Percentiles rank a stretch among this genome's conserved stretches.
Evolutionary conservation across 2,329 filamentous ascomycete species (phyloP).

Genomic region (Lasiodiplodia sp.): DNA sequence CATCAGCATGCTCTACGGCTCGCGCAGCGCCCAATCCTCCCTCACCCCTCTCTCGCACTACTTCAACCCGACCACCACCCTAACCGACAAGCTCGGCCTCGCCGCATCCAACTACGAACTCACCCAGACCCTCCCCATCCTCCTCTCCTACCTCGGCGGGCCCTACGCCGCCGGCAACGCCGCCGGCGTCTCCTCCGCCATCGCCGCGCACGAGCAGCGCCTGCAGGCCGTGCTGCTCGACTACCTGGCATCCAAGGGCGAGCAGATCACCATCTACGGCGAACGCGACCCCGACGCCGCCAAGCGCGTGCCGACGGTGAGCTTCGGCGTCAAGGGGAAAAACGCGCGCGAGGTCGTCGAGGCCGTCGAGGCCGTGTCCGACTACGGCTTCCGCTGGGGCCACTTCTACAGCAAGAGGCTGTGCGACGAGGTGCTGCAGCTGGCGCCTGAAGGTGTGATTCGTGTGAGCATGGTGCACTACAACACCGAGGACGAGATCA

Average conservation of each 20-base stretch:
- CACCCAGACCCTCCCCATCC: slow-evolving; percentile 66
- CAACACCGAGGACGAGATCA: slow-evolving; percentile 70
- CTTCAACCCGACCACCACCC: slow-evolving; percentile 67
- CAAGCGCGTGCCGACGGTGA: slow-evolving; percentile 70
- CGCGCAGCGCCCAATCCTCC: slow-evolving; percentile 61
- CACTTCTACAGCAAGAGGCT: slow-evolving; percentile 73
- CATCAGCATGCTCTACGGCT: slow-evolving; percentile 73
- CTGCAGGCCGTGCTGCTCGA: slow-evolving; percentile 66
- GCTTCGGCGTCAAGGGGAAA: slow-evolving; percentile 67
- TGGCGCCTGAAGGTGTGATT: slow-evolving; percentile 69
- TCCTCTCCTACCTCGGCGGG: slow-evolving; percentile 67
- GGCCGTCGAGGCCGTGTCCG: slow-evolving; percentile 64
- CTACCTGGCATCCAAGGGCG: slow-evolving; percentile 62
- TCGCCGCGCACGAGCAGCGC: slow-evolving; percentile 66
- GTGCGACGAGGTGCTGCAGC: slow-evolving; percentile 64
- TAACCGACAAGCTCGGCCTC: slow-evolving; percentile 73
- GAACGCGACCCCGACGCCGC: slow-evolving; percentile 56
- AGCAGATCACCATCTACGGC: slow-evolving; percentile 70
- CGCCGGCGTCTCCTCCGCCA: slow-evolving; percentile 56
- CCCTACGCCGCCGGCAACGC: slow-evolving; percentile 39
- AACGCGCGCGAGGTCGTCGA: slow-evolving; percentile 67
- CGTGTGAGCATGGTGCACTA: slow-evolving; percentile 78
- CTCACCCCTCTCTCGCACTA: slow-evolving; percentile 69
- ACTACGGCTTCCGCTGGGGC: slow-evolving; percentile 71
- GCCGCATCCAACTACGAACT: slow-evolving; percentile 76